Conservation (phyloP, 305 asterid species). For the Solanum aculeatissimum region DNA sequence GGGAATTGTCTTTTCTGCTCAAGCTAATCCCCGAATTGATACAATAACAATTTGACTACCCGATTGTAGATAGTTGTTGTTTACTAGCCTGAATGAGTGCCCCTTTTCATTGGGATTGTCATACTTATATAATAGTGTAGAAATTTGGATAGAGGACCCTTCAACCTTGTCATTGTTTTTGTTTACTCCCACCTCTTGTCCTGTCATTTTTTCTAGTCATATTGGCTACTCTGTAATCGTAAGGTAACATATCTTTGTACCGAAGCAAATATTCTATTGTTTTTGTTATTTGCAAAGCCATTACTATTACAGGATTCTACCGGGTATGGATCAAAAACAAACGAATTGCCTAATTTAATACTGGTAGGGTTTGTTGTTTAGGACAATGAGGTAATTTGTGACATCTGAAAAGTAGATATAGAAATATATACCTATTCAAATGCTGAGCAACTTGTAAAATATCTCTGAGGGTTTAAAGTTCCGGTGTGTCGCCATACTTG, state of each 20-base stretch:
- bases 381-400: too few species aligned
- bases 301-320: background rate
- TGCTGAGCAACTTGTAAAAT: too few species aligned
- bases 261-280: background rate
- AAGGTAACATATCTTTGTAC: background rate
- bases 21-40: constrained; percentile 59
- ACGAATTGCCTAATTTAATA: too few species aligned
- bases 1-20: constrained; percentile 68
- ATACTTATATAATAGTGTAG: background rate
- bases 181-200: background rate
- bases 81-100: background rate
- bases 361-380: too few species aligned
- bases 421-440: too few species aligned
- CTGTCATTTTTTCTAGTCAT: background rate
- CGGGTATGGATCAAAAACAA: too few species aligned
- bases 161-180: background rate
- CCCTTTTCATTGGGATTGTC: background rate
- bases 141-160: background rate
- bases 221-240: background rate
- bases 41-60: constrained; percentile 17
- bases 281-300: background rate
- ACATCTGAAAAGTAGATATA: too few species aligned
- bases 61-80: background rate
- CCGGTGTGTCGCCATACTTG: too few species aligned
- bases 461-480: too few species aligned